Base-by-base conservation (phyloP, 2,329 filamentous ascomycete species). In the Colletotrichum lini region DNA sequence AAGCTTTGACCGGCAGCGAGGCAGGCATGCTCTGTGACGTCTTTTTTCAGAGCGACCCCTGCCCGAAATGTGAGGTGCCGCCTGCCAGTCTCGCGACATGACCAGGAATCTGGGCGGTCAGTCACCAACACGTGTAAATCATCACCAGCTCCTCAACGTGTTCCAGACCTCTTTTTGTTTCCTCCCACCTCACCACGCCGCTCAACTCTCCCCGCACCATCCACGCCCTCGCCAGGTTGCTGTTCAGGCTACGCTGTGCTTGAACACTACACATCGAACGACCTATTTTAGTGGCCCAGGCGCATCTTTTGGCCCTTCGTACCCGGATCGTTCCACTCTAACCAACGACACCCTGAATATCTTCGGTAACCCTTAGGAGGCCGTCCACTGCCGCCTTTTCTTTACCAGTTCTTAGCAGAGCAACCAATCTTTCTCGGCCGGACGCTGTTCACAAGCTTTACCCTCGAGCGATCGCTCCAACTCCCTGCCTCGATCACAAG, bases 11-110 rank as follows among this genome's bases (percentile, higher is more conserved):
- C 50, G 42, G 57, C 57, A n/a, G 47, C 57, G 26, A 35, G 57
- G 62, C 26, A 56, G 38, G 15, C 18, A 47, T 53, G 38, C 38
- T 47, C 40, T 70, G 67, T 70, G 67, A 70, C 62, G 67, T 70
- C 65, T 57, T 57, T 57, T 57, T 16, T 42, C 49, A 38, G 49
- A 58, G 45, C 21, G 16, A 42, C 63, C 61, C 66, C 47, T 70
- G 62, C 54, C 66, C 26, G 16, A 59, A 56, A 54, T 53, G 30
- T 23, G 23, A 61, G 45, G 45, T 52, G 59, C 59, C 30, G 30
- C 45, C 45, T 40, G 30, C 42, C 45, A 61, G 44, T 23, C 59
- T 56, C 30, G 40, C 50, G 38, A 56, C 49, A 30, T 13, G 35
- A n/a, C 57, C 15, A 35, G 44, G 44, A 45, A 45, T 38, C 60